Evolutionary conservation across 2,329 filamentous ascomycete genomes (phyloP).

Genomic region (Chaetomium globosum): DNA sequence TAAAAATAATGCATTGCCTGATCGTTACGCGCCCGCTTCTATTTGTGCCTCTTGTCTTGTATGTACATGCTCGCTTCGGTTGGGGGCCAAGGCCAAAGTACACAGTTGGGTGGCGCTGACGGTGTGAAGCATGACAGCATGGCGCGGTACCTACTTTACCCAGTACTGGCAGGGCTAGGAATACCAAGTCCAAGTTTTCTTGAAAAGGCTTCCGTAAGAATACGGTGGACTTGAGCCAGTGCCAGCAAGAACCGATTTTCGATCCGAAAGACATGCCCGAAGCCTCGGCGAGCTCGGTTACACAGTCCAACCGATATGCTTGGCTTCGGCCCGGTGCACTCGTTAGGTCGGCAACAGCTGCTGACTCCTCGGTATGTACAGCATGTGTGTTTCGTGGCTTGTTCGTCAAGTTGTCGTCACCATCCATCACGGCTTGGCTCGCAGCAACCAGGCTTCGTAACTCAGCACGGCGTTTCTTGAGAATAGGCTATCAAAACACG

Average conservation of each 20-base stretch:
- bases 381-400: background rate
- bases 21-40: background rate
- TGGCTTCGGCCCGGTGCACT: conserved; percentile 15
- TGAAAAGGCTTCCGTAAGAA: background rate
- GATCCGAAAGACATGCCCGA: background rate
- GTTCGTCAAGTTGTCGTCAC: background rate
- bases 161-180: background rate
- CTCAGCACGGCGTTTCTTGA: background rate
- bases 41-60: background rate
- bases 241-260: background rate
- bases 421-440: background rate
- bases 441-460: background rate
- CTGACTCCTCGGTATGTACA: background rate
- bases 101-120: background rate
- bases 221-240: background rate
- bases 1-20: background rate
- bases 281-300: background rate
- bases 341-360: background rate
- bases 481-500: too few species aligned
- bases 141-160: too few species aligned
- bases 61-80: background rate
- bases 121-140: background rate
- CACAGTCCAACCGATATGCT: background rate
- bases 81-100: conserved; percentile 10
- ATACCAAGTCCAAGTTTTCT: background rate